Conservation (phyloP, 2,329 filamentous ascomycete genomes). For the Ophiosphaerella korrae region DNA sequence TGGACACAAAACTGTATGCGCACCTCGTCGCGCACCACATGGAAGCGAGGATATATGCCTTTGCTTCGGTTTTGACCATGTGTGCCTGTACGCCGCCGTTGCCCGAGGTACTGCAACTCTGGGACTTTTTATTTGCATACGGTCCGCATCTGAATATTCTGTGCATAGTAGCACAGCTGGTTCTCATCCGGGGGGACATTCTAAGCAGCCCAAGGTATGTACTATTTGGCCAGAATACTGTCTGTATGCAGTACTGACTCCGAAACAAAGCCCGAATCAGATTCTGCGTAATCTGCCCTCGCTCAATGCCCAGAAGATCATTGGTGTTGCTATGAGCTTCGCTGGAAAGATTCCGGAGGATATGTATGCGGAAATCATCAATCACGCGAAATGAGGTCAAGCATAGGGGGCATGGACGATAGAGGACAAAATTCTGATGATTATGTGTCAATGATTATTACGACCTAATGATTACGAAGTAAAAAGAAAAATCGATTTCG, state of each 20-base stretch:
- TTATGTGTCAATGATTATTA: too few species aligned
- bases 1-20: slow-evolving; percentile 83
- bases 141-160: slow-evolving; percentile 93
- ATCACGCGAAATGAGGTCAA: slow-evolving; percentile 68
- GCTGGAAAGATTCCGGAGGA: slow-evolving; percentile 89
- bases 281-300: slow-evolving; percentile 86
- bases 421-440: too few species aligned
- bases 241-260: background rate
- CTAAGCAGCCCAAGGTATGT: slow-evolving; percentile 80
- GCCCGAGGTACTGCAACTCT: slow-evolving; percentile 88
- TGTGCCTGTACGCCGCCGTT: slow-evolving; percentile 95
- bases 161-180: slow-evolving; percentile 93
- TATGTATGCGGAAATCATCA: slow-evolving; percentile 86
- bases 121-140: slow-evolving; percentile 98
- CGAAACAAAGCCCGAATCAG: slow-evolving; percentile 72
- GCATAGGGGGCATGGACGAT: too few species aligned
- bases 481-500: too few species aligned
- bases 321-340: slow-evolving; percentile 81
- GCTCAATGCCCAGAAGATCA: slow-evolving; percentile 81
- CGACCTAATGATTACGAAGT: too few species aligned
- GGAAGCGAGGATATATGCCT: slow-evolving; percentile 93
- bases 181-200: slow-evolving; percentile 84
- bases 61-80: slow-evolving; percentile 90
- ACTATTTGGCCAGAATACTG: background rate
- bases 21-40: slow-evolving; percentile 87